Base-by-base conservation (phyloP, 2,329 filamentous ascomycete genomes). In the Aphanocladium album region DNA sequence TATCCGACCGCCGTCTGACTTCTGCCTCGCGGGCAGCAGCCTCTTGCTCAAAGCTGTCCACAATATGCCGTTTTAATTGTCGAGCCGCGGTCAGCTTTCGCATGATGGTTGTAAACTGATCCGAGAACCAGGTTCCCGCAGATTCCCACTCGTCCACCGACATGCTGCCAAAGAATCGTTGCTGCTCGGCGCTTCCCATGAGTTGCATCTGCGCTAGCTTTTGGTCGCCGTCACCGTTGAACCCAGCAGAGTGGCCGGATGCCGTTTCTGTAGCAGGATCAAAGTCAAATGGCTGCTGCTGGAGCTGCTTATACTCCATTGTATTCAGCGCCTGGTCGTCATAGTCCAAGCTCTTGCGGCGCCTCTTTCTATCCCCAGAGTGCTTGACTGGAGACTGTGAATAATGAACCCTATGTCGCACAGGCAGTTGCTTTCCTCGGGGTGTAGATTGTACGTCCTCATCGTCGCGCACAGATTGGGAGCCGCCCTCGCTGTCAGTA, bases 61-160 rank as follows among this genome's bases (percentile, higher is more conserved):
- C 76, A 62, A 80, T 72, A 45, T 73, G 70, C 53, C 83, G 77
- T 71, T 83, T 85, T 16, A 71, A 72, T 61, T 76, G 76, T 11
- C 83, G 77, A 21, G 79, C 76, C 55, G 78, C 74, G 62, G 76
- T 78, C 63, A 86, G 69, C 57, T 72, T 74, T 62, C 76, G 71
- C 69, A 84, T 77, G 46, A 86, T 71, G 3, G 73, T 73, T 8
- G 77, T 72, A 63, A 86, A 86, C 63, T 79, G 80, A 47, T 78
- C 77, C 23, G 84, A 72, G 60, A 86, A 84, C 83, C 83, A 86
- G 64, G 85, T 82, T 5, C 83, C 83, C 1, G 82, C 78, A 16
- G 78, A 74, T 65, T 86, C 83, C 83, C 83, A 86, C 57, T 86
- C 83, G 17, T 77, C 72, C 16, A 85, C 74, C 1, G 79, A 71